Evolutionary conservation across 768 basidiomycete species (phyloP), one percentile per base, ranked within the genome.

Genomic region (Cubamyces sp.): DNA sequence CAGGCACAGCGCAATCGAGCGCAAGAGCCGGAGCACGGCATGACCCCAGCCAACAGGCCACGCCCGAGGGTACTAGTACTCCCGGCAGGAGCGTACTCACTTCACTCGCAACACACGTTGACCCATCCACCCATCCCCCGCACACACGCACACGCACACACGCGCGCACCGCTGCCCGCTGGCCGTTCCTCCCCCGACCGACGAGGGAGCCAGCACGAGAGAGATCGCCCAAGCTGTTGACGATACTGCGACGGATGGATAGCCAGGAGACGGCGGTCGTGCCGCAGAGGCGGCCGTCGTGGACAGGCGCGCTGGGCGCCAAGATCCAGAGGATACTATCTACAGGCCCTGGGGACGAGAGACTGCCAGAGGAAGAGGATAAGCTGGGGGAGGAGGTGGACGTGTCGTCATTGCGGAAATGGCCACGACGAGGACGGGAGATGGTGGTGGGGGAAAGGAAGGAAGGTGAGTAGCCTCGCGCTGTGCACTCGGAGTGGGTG

Each of bases 11-110:
- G 65, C 62, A 63, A 64, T 63, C 54, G 58, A 47, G 54, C 62
- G 65, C 62, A 66, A 66, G 61, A 61, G 55, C 61, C 57, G 57
- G 50, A 37, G 54, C 61, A 47, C 57, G 65, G 57, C 56, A 49
- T 23, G 54, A 58, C 49, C 54, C 12, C 28, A 30, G 28, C 28
- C 28, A 30, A 30, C 28, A 18, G n/a, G 54, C 28, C 46, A 51
- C 40, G 55, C 41, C 43, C 41, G 51, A 60, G 57, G 53, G 61
- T 51, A 61, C 60, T 58, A 54, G 60, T 58, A 60, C 45, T 30
- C 37, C 15, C 19, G 16, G 43, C 28, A 30, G 49, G 34, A 37
- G 18, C 25, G 21, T 37, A 52, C 55, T n/a, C 30, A 50, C 50
- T 23, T 46, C 30, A 41, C 25, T 39, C 42, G 16, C 21, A 51